phyloP scores from a whole-genome alignment of 805 yeast genomes.

The Nakazawaea anatomiae region DNA sequence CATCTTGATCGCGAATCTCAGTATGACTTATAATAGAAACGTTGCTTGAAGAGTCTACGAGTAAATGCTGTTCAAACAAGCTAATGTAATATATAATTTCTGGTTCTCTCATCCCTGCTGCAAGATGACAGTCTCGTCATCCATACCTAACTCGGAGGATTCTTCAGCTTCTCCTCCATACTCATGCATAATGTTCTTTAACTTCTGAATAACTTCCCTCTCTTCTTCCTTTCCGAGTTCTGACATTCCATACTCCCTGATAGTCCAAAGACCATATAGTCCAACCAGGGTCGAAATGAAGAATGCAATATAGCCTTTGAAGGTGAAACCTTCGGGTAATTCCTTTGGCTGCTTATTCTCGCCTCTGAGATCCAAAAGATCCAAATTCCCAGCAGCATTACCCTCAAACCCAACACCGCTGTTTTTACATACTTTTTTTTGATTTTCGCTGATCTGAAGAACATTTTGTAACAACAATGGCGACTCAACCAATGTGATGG shows the following conservation, averaged over 20 bases:
- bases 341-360: conserved; percentile 56
- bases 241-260: conserved; percentile 59
- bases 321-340: conserved; percentile 66
- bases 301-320: conserved; percentile 64
- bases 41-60: no score
- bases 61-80: no score
- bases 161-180: not conserved
- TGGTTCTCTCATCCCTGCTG: not conserved
- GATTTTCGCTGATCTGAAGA: conserved; percentile 37
- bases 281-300: conserved; percentile 48
- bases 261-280: conserved; percentile 52
- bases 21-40: no score
- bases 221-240: conserved; percentile 49
- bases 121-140: not conserved
- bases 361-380: conserved; percentile 53
- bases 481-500: conserved; percentile 65
- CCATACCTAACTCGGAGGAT: not conserved
- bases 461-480: conserved; percentile 49
- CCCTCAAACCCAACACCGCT: conserved; percentile 45
- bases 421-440: conserved; percentile 40
- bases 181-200: not conserved
- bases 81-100: no score
- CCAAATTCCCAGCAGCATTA: conserved; percentile 65
- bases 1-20: no score
- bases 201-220: conserved; percentile 1